Percentiles rank a stretch among this genome's conserved stretches.
Conservation (phyloP, 441 rosid genomes). For the Erodium chrysanthum region DNA sequence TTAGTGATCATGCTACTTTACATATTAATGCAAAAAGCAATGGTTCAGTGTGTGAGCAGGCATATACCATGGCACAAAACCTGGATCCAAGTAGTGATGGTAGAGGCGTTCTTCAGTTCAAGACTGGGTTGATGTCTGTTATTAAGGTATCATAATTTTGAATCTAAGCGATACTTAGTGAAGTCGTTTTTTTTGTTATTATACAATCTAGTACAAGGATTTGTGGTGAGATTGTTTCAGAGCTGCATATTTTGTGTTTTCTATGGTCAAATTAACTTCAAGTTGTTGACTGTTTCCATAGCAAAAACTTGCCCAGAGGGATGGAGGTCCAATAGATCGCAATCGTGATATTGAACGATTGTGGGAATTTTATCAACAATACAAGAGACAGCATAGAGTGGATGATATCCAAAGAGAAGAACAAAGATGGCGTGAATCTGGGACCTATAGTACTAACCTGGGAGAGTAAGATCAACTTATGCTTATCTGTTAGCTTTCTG, state of each 20-base stretch:
- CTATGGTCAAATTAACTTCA: background rate
- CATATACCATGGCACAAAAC: conserved; percentile 86
- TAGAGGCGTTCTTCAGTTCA: conserved; percentile 97
- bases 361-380: conserved; percentile 74
- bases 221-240: background rate
- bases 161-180: conserved; percentile 4
- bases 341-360: conserved; percentile 72
- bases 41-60: conserved; percentile 85
- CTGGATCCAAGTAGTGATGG: conserved; percentile 94
- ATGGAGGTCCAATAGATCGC: conserved; percentile 70
- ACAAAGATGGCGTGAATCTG: conserved; percentile 72
- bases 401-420: conserved; percentile 90
- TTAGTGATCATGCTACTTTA: background rate
- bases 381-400: conserved; percentile 65
- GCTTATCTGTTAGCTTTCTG: conserved; percentile 18
- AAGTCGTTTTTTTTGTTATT: conserved; percentile 8
- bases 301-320: conserved; percentile 97
- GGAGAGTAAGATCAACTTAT: conserved; percentile 59
- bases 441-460: conserved; percentile 59
- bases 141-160: conserved; percentile 50
- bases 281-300: conserved; percentile 33
- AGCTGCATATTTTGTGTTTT: background rate
- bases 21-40: conserved; percentile 1
- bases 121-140: conserved; percentile 93
- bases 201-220: background rate